Percentiles rank a stretch among this genome's conserved stretches.
Evolutionary conservation across 1,284 basidiomycete species (phyloP).

Genomic region (Ceratobasidium sp.): DNA sequence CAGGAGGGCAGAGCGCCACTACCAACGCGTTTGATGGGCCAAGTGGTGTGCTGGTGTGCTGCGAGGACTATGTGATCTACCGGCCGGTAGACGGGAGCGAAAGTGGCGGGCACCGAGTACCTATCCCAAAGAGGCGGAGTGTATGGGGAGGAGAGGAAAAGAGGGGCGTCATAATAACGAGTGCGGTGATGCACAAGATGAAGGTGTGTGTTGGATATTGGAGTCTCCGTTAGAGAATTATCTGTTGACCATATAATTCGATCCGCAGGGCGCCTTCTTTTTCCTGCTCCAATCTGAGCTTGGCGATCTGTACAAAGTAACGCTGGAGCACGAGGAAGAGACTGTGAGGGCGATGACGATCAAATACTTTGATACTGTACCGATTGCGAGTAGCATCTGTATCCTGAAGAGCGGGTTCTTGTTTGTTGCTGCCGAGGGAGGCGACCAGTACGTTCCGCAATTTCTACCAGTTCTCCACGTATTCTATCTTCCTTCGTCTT

Average conservation of each 20-base stretch:
- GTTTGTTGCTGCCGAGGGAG: constrained; percentile 94
- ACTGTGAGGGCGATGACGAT: constrained; percentile 89
- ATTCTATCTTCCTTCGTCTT: not conserved
- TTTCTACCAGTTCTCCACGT: no score
- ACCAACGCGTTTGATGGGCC: constrained; percentile 86
- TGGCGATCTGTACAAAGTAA: constrained; percentile 95
- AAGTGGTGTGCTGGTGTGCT: constrained; percentile 94
- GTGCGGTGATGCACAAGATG: constrained; percentile 99
- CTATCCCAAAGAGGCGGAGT: constrained; percentile 87
- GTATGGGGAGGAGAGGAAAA: constrained; percentile 79
- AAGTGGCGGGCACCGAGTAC: constrained; percentile 78
- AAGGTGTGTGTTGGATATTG: constrained; percentile 63
- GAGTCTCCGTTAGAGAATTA: no score
- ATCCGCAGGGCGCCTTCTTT: constrained; percentile 96
- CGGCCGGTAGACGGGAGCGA: constrained; percentile 80
- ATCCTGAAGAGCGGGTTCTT: constrained; percentile 97
- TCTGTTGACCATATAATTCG: no score
- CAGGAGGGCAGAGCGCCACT: constrained; percentile 88
- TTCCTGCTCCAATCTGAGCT: constrained; percentile 95
- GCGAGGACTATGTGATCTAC: constrained; percentile 96
- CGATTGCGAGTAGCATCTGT: constrained; percentile 87
- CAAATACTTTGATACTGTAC: constrained; percentile 99
- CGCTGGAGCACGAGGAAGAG: constrained; percentile 95
- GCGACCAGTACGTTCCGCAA: constrained; percentile 89
- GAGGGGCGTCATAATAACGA: constrained; percentile 85